Evolutionary conservation across 371 early-diverging fungal genomes (phyloP), one percentile per base, ranked within the genome.

Genomic region (Mortierella sp.): DNA sequence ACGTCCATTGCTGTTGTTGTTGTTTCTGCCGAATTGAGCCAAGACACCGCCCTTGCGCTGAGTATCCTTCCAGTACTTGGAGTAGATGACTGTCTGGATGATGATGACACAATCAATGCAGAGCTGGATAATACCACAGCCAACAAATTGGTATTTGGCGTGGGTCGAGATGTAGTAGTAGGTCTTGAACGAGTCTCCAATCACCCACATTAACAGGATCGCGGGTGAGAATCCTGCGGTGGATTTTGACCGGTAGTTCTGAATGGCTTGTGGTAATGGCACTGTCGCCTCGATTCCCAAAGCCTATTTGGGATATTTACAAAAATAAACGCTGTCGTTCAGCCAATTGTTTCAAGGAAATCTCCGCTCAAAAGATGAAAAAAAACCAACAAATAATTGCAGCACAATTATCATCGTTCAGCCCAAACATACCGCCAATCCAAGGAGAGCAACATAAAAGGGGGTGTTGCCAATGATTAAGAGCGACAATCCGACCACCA

Each of bases 161-260:
- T 84, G 74, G 10, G 90, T 91, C 58, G 77, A 88, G n/a, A 92
- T 88, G 74, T 92, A 94, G 72, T 93, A 93, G 80, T 90, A 91
- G 13, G 92, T 84, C 82, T 94, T 94, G 84, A 93, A 93, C 13
- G 91, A 83, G 77, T 94, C 94, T n/a, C 94, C 94, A 52, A 91
- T 54, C 28, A 92, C 89, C 94, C 89, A 89, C 78, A 84, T 88
- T 45, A 88, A 38, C 14, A 89, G 52, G 38, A 89, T 87, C 26
- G 81, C 79, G 7, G 84, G 83, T 24, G 88, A 92, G 81, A 94
- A 94, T 47, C 94, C 94, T 21, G 77, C 84, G 1, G 92, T 92
- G 0, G 93, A 92, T 74, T 91, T 87, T 45, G 88, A 77, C 13
- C 82, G 88, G 63, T 84, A 91, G 78, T 92, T 94, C 42, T 90